Evolutionary conservation across 345 rosid genomes (phyloP).

Genomic region (Viola odorata): DNA sequence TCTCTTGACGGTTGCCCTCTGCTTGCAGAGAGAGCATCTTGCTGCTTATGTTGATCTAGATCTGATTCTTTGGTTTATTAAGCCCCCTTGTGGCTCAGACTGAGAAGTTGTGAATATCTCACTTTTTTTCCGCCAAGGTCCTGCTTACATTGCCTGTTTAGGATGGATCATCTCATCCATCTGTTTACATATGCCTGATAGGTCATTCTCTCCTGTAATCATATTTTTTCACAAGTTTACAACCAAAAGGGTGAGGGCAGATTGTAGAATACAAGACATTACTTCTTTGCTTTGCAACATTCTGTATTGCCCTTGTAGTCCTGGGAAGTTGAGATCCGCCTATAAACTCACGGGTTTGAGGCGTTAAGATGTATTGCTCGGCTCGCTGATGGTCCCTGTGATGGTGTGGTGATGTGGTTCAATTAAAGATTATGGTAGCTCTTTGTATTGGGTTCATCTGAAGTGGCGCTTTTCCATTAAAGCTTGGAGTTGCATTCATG

Average conservation of each 20-base stretch:
- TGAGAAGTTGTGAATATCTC: constrained; percentile 15
- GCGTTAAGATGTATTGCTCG: background rate
- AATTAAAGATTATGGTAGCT: background rate
- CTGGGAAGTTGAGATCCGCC: constrained; percentile 1
- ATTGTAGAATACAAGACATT: background rate
- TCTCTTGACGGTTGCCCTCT: constrained; percentile 37
- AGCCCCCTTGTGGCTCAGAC: constrained; percentile 4
- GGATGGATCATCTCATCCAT: constrained; percentile 20
- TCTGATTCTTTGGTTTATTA: background rate
- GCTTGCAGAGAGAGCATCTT: constrained; percentile 9
- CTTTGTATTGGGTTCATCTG: background rate
- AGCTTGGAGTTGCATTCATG: too few relatives aligned
- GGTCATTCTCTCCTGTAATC: constrained; percentile 12
- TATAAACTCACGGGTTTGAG: background rate
- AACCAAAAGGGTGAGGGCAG: background rate
- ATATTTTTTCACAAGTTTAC: background rate
- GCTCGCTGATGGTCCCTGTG: background rate
- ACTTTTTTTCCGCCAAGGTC: constrained; percentile 2
- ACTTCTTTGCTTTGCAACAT: background rate
- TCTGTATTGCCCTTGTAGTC: background rate
- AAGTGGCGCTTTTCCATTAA: background rate
- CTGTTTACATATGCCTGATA: constrained; percentile 9
- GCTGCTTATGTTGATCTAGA: background rate
- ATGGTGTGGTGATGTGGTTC: background rate
- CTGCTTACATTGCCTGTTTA: constrained; percentile 6